Conservation (phyloP, 495 filamentous ascomycete species). For the Penicillium odoratum region DNA sequence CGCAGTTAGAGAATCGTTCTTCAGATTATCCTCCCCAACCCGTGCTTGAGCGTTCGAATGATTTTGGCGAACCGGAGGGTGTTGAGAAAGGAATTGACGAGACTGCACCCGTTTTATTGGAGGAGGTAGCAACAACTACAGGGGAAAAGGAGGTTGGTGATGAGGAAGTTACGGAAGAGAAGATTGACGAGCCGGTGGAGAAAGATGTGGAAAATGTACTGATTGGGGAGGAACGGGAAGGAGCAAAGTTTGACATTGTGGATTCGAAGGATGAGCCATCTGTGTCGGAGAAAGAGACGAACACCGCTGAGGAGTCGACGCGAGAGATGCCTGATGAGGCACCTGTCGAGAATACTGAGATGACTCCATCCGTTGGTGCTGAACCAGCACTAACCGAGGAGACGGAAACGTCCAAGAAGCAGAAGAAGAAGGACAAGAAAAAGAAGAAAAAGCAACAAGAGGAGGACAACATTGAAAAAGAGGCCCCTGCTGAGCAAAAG, state of each 20-base stretch:
- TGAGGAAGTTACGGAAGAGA: conserved; percentile 8
- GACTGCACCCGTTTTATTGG: conserved; percentile 3
- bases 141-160: conserved; percentile 4
- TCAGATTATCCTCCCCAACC: conserved; percentile 38
- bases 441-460: conserved; percentile 21
- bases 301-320: conserved; percentile 9
- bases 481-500: background rate
- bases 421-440: conserved; percentile 28
- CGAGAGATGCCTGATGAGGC: conserved; percentile 8
- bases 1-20: conserved; percentile 36
- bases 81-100: conserved; percentile 11
- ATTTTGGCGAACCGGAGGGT: conserved; percentile 23
- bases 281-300: conserved; percentile 16
- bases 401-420: conserved; percentile 17
- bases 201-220: conserved; percentile 8
- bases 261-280: conserved; percentile 6
- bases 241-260: conserved; percentile 1
- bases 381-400: conserved; percentile 1
- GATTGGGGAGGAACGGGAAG: conserved; percentile 6
- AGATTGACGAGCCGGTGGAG: conserved; percentile 2
- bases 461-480: background rate
- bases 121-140: background rate
- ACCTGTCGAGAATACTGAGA: conserved; percentile 2
- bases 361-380: background rate
- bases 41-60: conserved; percentile 33